Conservation (phyloP, 768 basidiomycete species). For the Phanerodontia chrysosporium region DNA sequence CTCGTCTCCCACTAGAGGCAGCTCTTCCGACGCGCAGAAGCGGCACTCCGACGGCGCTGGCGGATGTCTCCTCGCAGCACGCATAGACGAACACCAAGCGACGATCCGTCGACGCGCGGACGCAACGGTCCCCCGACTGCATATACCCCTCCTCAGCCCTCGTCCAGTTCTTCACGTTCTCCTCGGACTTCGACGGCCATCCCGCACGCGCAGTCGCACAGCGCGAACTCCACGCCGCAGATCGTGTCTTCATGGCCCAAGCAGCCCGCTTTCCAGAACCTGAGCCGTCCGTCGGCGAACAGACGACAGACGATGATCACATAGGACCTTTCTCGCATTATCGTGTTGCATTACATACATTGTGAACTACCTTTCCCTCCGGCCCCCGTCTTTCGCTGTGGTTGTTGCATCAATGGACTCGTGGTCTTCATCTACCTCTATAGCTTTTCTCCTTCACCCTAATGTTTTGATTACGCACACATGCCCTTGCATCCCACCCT, state of each 20-base stretch:
- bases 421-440: slow-evolving; percentile 1
- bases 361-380: neutral
- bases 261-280: slow-evolving; percentile 24
- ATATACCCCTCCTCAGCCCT: slow-evolving; percentile 1
- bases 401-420: neutral
- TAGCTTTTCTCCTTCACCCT: neutral
- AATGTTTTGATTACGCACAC: slow-evolving; percentile 1
- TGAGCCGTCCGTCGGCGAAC: slow-evolving; percentile 21
- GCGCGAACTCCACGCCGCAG: slow-evolving; percentile 14
- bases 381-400: neutral
- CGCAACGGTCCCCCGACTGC: neutral
- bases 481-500: neutral
- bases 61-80: slow-evolving; percentile 7
- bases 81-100: slow-evolving; percentile 9
- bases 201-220: neutral
- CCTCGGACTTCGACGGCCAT: neutral
- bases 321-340: slow-evolving; percentile 5
- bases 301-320: slow-evolving; percentile 25
- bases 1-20: slow-evolving; percentile 21
- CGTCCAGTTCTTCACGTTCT: neutral
- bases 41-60: slow-evolving; percentile 15
- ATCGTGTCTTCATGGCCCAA: slow-evolving; percentile 15
- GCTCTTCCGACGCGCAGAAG: neutral
- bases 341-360: slow-evolving; percentile 4
- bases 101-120: slow-evolving; percentile 3